Evolutionary conservation across 371 early-diverging fungal genomes (phyloP), one percentile per base, ranked within the genome.

Genomic region (Zancudomyces culisetae): DNA sequence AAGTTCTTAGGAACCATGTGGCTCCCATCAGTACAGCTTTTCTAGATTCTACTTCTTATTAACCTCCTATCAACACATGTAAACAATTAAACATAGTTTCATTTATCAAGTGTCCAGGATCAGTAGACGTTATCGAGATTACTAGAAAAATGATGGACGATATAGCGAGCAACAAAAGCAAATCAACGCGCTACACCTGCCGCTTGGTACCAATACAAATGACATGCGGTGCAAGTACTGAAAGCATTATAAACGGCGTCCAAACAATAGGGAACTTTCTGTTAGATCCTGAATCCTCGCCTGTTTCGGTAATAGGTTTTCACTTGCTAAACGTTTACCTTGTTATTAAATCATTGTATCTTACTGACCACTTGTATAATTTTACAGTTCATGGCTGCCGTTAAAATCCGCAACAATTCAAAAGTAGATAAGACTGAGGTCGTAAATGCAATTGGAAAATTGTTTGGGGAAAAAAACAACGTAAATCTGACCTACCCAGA

Each of bases 321-420:
- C 6, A 10, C 15, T 35, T 6, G 10, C 6, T 35, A 35, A 10
- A 15, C 35, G 6, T 35, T 35, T 10, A 35, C 15, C 10, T 35
- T 35, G 35, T 15, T 35, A 15, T 10, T 10, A 10, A 15, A 35
- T n/a, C n/a, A n/a, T n/a, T n/a, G n/a, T n/a, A n/a, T n/a, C n/a
- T n/a, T n/a, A n/a, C n/a, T n/a, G n/a, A n/a, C n/a, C n/a, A n/a
- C n/a, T n/a, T n/a, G n/a, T n/a, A n/a, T n/a, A n/a, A n/a, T n/a
- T 15, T 35, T 35, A 15, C 15, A 35, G 29, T 48, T 48, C n/a
- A 48, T 48, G 48, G 48, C 60, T 51, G 69, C 55, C 10, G 60
- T 68, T 39, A 67, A 67, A 42, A 63, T 60, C 27, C 61, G 67
- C 43, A 61, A 68, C 55, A 67, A 68, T 51, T 61, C 58, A 28